Evolutionary conservation across 1,284 basidiomycete genomes (phyloP).

Genomic region (Microbotryum violaceum): DNA sequence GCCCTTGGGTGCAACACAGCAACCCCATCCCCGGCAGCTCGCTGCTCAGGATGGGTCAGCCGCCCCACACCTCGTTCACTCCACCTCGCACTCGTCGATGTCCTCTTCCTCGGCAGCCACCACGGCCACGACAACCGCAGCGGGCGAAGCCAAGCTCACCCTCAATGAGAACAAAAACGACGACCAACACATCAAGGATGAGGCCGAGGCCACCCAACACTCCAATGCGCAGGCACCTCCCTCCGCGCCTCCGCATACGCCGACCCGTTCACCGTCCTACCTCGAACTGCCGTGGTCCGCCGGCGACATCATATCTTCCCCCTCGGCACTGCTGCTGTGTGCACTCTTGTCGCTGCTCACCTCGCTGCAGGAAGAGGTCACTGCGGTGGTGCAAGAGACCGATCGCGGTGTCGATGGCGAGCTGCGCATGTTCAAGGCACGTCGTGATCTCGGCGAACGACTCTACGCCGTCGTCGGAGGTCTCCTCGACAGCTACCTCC

Average conservation of each 20-base stretch:
- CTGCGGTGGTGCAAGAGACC: constrained; percentile 26
- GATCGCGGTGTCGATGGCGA: constrained; percentile 33
- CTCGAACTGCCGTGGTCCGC: background rate
- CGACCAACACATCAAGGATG: constrained; percentile 6
- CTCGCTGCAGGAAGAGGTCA: constrained; percentile 25
- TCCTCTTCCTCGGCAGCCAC: too few species aligned
- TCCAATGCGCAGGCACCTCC: too few species aligned
- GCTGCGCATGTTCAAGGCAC: constrained; percentile 32
- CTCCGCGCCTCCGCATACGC: background rate
- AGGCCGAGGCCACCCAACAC: constrained; percentile 8
- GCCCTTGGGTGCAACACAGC: too few species aligned
- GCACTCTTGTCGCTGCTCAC: constrained; percentile 28
- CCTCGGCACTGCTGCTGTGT: constrained; percentile 29
- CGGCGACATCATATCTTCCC: constrained; percentile 19
- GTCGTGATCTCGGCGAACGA: constrained; percentile 28
- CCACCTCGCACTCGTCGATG: too few species aligned
- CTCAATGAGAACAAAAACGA: background rate
- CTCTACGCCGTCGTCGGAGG: constrained; percentile 30
- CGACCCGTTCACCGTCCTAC: background rate
- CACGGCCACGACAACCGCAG: too few species aligned
- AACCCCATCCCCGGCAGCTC: too few species aligned
- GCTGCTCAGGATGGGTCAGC: background rate
- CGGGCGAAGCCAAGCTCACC: too few species aligned
- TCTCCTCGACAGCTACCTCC: constrained; percentile 27
- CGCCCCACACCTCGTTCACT: too few species aligned